Evolutionary conservation across 31 red algal species (phyloP).

Genomic region (Bonnemaisonia californica): DNA sequence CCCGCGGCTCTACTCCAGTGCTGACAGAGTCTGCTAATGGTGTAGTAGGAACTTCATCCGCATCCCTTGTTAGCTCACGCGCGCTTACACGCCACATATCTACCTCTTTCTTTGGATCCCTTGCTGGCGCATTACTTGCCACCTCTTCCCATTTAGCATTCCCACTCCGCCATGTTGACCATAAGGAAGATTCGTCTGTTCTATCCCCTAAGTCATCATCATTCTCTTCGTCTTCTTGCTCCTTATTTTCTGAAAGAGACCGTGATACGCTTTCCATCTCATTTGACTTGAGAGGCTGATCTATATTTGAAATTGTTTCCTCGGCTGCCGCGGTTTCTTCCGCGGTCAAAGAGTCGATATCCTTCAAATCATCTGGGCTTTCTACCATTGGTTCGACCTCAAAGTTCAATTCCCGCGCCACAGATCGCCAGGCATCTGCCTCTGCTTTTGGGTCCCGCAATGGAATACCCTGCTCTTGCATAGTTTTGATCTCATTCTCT

Average conservation of each 20-base stretch:
- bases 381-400: slow-evolving; percentile 36
- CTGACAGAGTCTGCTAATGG: background rate
- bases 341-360: background rate
- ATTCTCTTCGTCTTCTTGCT: background rate
- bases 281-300: background rate
- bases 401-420: slow-evolving; percentile 45
- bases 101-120: slow-evolving; percentile 73
- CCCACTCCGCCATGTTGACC: slow-evolving; percentile 44
- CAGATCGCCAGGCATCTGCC: slow-evolving; percentile 48
- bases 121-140: slow-evolving; percentile 2
- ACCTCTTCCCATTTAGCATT: slow-evolving; percentile 29
- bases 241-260: background rate
- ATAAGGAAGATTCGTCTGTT: slow-evolving; percentile 32
- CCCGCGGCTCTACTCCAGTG: background rate
- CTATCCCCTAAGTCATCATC: background rate
- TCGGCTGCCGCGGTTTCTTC: background rate
- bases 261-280: background rate
- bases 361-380: background rate
- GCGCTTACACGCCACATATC: slow-evolving; percentile 78
- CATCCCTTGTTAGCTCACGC: slow-evolving; percentile 31
- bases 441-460: slow-evolving; percentile 62
- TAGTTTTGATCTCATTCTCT: slow-evolving; percentile 27
- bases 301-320: background rate
- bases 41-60: too few species aligned
- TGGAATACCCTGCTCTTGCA: slow-evolving; percentile 44